phyloP scores from a whole-genome alignment of 2,329 filamentous ascomycete genomes.

The Arachnomyces sp. region DNA sequence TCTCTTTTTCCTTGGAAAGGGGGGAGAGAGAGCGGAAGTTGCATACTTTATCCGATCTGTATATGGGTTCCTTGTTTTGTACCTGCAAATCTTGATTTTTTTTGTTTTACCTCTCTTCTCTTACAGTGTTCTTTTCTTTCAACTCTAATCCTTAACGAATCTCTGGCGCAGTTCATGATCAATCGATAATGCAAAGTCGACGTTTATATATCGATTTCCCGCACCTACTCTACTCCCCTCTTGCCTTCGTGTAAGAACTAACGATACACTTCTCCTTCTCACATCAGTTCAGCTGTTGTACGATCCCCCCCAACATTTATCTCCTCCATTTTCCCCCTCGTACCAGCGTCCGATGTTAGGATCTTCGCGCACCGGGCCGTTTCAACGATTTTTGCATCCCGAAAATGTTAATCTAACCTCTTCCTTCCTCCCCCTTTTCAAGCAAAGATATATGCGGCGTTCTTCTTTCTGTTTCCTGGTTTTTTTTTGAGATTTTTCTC shows the following conservation, averaged over 20 bases:
- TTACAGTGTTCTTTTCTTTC: constrained; percentile 9
- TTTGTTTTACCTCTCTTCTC: constrained; percentile 7
- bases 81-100: constrained; percentile 13
- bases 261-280: no score
- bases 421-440: not conserved
- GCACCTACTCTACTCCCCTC: no score
- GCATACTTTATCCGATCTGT: constrained; percentile 28
- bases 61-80: constrained; percentile 27
- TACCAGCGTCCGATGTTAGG: no score
- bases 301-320: no score
- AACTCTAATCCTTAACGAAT: not conserved
- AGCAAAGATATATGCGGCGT: constrained; percentile 1
- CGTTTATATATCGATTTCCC: no score
- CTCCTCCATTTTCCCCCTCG: no score
- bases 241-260: no score
- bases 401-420: not conserved
- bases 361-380: no score
- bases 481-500: constrained; percentile 4
- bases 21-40: constrained; percentile 33
- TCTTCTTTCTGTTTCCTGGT: constrained; percentile 11
- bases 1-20: constrained; percentile 22
- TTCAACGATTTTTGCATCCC: no score
- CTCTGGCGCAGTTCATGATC: not conserved
- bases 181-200: no score
- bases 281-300: no score